phyloP scores from a whole-genome alignment of 1,284 basidiomycete genomes.

The Rhodotorula sp. region DNA sequence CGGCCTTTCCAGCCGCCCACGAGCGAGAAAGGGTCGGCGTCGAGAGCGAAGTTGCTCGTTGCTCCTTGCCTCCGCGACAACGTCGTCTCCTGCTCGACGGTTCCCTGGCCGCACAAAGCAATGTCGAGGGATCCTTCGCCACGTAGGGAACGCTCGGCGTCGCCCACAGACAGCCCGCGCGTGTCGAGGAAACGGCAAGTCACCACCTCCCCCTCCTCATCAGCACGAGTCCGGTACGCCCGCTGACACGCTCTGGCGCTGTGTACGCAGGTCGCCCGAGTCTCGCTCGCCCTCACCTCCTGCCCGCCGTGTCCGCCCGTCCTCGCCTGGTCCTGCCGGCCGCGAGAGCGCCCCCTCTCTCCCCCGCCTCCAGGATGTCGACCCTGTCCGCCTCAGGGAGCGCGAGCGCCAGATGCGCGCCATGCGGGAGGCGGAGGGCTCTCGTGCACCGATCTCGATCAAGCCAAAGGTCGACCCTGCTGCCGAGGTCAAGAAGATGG shows the following conservation, averaged over 20 bases:
- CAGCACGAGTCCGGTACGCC: not conserved
- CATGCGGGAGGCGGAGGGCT: conserved; percentile 61
- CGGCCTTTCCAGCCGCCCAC: not conserved
- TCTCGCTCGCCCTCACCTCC: conserved; percentile 34
- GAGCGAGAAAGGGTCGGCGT: not conserved
- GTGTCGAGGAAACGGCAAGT: conserved; percentile 29
- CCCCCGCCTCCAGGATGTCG: conserved; percentile 67
- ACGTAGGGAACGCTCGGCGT: too few relatives aligned
- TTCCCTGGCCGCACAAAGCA: not conserved
- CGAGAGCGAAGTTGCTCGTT: not conserved
- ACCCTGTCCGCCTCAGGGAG: conserved; percentile 69
- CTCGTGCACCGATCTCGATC: conserved; percentile 47
- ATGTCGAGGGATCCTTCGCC: conserved; percentile 16
- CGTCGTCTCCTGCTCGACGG: not conserved
- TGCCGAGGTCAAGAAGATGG: conserved; percentile 52
- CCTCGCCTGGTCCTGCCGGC: conserved; percentile 1
- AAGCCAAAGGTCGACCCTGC: conserved; percentile 48
- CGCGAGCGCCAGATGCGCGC: conserved; percentile 74
- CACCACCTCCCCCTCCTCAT: not conserved
- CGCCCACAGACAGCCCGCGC: not conserved
- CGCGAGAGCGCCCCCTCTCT: conserved; percentile 8
- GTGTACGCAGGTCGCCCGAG: conserved; percentile 18
- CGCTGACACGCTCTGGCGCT: not conserved
- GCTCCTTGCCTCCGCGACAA: not conserved
- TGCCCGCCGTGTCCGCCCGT: conserved; percentile 30